Conservation (phyloP, 352 stramenopile species). For the Phytophthora syringae region DNA sequence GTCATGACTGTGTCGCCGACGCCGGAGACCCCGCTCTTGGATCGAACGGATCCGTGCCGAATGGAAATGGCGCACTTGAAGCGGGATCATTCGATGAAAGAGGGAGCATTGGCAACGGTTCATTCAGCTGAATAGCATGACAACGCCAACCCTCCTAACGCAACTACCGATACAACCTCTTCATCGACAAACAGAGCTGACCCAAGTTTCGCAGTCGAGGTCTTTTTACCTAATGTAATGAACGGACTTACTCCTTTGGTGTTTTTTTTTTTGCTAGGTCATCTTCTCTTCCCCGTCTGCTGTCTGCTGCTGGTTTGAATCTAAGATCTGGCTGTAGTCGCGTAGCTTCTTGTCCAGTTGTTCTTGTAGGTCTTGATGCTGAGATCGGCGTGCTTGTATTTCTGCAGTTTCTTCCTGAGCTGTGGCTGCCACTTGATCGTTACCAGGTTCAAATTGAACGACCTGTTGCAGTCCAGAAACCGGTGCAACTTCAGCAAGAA, state of each 20-base stretch:
- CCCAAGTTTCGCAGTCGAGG: constrained; percentile 19
- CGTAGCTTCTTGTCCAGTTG: constrained; percentile 46
- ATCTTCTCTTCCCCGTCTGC: neutral
- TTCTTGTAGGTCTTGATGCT: constrained; percentile 45
- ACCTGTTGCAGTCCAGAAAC: neutral
- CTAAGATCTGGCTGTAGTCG: constrained; percentile 40
- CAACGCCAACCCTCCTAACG: neutral
- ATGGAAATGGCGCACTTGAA: constrained; percentile 37
- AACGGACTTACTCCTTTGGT: constrained; percentile 33
- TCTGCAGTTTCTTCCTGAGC: constrained; percentile 3
- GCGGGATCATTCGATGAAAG: constrained; percentile 35
- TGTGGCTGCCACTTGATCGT: neutral
- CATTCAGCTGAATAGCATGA: constrained; percentile 37
- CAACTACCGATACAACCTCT: constrained; percentile 31
- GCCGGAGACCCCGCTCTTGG: constrained; percentile 26
- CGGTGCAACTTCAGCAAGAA: constrained; percentile 1
- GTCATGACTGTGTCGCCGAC: constrained; percentile 62
- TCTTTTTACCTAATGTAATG: constrained; percentile 42
- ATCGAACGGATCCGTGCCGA: constrained; percentile 44
- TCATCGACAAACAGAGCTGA: constrained; percentile 18
- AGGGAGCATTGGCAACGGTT: constrained; percentile 43
- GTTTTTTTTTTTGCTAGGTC: neutral
- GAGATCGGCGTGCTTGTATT: constrained; percentile 25
- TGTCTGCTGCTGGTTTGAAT: constrained; percentile 14
- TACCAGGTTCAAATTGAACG: neutral